A percentile compares a stretch with the other conserved stretches of the same genome.
Conservation (phyloP, 2,329 filamentous ascomycete genomes). For the Penicillium janthinellum region DNA sequence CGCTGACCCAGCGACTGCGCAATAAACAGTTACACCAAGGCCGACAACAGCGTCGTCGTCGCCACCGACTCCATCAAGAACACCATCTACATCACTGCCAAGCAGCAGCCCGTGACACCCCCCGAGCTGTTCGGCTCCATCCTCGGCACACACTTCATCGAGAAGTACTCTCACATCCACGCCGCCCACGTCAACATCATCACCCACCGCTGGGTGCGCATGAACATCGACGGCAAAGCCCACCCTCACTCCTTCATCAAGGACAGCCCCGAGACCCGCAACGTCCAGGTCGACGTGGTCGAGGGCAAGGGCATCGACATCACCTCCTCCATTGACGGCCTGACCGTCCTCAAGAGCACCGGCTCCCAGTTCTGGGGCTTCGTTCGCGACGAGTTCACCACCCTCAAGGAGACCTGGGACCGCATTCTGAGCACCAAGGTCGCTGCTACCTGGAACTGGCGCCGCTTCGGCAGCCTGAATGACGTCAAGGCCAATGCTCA, state of each 20-base stretch:
- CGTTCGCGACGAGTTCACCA: constrained; percentile 89
- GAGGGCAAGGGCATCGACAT: constrained; percentile 72
- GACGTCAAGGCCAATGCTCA: constrained; percentile 66
- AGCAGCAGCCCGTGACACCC: constrained; percentile 87
- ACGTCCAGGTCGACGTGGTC: constrained; percentile 71
- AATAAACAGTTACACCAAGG: constrained; percentile 75
- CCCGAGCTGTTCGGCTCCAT: constrained; percentile 89
- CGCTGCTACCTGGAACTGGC: constrained; percentile 85
- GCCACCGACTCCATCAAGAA: constrained; percentile 99
- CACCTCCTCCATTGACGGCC: constrained; percentile 73
- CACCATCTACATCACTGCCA: constrained; percentile 91
- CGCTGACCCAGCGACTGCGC: not conserved
- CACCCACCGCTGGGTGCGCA: constrained; percentile 88
- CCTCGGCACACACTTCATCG: constrained; percentile 84
- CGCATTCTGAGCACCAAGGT: constrained; percentile 94
- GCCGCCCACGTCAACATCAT: constrained; percentile 78
- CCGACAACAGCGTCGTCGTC: constrained; percentile 93
- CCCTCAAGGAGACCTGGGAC: constrained; percentile 87
- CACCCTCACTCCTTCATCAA: constrained; percentile 95
- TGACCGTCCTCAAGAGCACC: constrained; percentile 93
- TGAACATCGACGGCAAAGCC: constrained; percentile 81
- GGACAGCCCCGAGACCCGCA: constrained; percentile 84
- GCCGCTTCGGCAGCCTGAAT: constrained; percentile 64
- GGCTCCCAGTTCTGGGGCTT: constrained; percentile 96
- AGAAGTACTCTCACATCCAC: constrained; percentile 85